Percentiles rank a stretch among this genome's conserved stretches.
Conservation (phyloP, 1,284 basidiomycete species). For the Ceratorhiza oryzae-sativae region DNA sequence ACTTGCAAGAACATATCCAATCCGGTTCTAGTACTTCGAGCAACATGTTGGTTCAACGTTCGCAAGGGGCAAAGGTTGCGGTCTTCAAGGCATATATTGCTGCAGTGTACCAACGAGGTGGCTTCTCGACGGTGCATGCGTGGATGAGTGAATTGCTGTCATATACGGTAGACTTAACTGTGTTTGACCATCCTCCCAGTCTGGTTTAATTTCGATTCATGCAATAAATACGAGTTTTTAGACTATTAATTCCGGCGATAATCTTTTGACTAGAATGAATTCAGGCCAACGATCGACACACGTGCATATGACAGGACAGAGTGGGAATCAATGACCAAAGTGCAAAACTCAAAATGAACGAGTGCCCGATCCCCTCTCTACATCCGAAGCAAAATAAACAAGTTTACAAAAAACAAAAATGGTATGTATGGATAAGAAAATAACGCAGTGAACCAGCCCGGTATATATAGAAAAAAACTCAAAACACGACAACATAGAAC, state of each 20-base stretch:
- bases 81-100: slow-evolving; percentile 38
- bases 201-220: slow-evolving; percentile 4
- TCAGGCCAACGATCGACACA: slow-evolving; percentile 23
- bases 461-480: neutral
- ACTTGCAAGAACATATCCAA: slow-evolving; percentile 20
- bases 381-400: slow-evolving; percentile 8
- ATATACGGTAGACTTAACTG: slow-evolving; percentile 24
- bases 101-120: slow-evolving; percentile 28
- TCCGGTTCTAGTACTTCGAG: slow-evolving; percentile 2
- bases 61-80: slow-evolving; percentile 34
- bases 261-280: slow-evolving; percentile 17
- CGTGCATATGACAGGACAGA: slow-evolving; percentile 30
- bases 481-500: slow-evolving; percentile 6
- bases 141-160: slow-evolving; percentile 24
- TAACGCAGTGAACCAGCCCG: slow-evolving; percentile 16
- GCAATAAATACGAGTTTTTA: neutral
- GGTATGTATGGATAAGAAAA: slow-evolving; percentile 9
- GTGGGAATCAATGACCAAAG: slow-evolving; percentile 31
- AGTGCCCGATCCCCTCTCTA: slow-evolving; percentile 33
- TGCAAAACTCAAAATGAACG: slow-evolving; percentile 18
- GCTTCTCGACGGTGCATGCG: slow-evolving; percentile 16
- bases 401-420: slow-evolving; percentile 13
- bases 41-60: slow-evolving; percentile 22
- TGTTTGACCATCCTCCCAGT: slow-evolving; percentile 27
- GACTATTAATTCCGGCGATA: neutral